Evolutionary conservation across 306 rosid genomes (phyloP).

Genomic region (Dalbergia oliveri): DNA sequence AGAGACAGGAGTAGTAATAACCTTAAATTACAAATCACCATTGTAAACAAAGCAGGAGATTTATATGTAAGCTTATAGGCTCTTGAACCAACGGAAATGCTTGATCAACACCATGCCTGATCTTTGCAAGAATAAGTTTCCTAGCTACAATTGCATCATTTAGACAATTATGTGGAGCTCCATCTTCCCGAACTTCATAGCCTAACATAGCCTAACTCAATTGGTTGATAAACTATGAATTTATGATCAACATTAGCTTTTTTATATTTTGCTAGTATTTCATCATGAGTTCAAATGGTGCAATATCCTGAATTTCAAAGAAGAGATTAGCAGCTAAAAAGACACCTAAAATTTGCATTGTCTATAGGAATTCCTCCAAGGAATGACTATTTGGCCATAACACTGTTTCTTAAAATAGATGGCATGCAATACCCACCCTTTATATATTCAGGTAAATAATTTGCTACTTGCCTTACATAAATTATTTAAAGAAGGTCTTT

Average conservation of each 20-base stretch:
- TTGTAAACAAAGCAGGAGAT: slow-evolving; percentile 20
- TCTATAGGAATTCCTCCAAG: slow-evolving; percentile 21
- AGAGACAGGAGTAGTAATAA: not conserved
- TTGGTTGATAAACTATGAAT: slow-evolving; percentile 25
- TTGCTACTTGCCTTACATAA: slow-evolving; percentile 82
- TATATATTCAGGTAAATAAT: slow-evolving; percentile 17
- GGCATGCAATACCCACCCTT: not conserved
- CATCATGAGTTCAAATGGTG: slow-evolving; percentile 8
- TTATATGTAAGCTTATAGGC: slow-evolving; percentile 59
- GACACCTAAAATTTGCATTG: not conserved
- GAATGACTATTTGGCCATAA: slow-evolving; percentile 8
- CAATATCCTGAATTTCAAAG: slow-evolving; percentile 31
- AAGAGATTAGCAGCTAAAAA: not conserved
- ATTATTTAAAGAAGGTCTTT: slow-evolving; percentile 76
- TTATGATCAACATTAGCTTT: not conserved
- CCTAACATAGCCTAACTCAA: slow-evolving; percentile 73
- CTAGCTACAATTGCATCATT: slow-evolving; percentile 92
- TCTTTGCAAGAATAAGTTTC: slow-evolving; percentile 87
- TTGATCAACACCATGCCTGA: slow-evolving; percentile 64
- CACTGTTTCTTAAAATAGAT: slow-evolving; percentile 23
- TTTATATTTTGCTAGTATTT: not conserved
- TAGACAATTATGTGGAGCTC: slow-evolving; percentile 83
- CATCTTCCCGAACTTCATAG: slow-evolving; percentile 64
- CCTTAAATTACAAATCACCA: slow-evolving; percentile 25
- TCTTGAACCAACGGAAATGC: slow-evolving; percentile 53